Evolutionary conservation across 257 asterid species (phyloP).

Genomic region (Nicotiana tomentosiformis): DNA sequence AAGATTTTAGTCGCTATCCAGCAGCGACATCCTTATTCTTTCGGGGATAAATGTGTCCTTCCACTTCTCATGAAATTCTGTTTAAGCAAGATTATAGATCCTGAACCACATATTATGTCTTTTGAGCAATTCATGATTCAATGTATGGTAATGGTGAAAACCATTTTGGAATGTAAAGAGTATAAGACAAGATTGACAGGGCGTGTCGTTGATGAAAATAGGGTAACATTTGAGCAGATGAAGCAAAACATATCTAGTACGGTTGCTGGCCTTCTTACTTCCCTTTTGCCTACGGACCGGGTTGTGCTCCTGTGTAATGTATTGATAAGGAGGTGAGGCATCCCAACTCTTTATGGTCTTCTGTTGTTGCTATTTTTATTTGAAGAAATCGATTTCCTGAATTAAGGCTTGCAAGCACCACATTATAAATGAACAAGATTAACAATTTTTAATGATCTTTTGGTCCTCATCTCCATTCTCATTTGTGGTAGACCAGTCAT

Average conservation of each 20-base stretch:
- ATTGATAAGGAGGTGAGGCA: conserved; percentile 71
- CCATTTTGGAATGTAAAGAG: conserved; percentile 89
- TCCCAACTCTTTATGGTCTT: conserved; percentile 4
- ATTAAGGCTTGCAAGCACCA: neutral
- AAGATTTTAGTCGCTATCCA: conserved; percentile 79
- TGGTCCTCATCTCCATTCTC: neutral
- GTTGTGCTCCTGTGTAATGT: conserved; percentile 78
- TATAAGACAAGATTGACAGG: conserved; percentile 77
- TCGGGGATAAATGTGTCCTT: conserved; percentile 82
- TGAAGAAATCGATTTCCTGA: neutral
- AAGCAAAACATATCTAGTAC: conserved; percentile 66
- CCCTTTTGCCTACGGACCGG: conserved; percentile 77
- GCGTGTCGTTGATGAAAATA: conserved; percentile 81
- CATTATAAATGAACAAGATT: neutral
- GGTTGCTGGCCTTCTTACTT: conserved; percentile 66
- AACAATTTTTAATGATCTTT: neutral
- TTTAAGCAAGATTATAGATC: conserved; percentile 71
- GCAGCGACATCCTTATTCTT: conserved; percentile 87
- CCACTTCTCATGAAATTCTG: conserved; percentile 75
- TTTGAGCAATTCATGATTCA: conserved; percentile 85
- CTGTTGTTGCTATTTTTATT: neutral
- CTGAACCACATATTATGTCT: conserved; percentile 58
- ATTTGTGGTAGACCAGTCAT: neutral
- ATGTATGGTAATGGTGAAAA: conserved; percentile 81
- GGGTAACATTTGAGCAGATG: conserved; percentile 70